phyloP scores from a whole-genome alignment of 1,284 basidiomycete genomes.

The Ceratobasidium sp. region DNA sequence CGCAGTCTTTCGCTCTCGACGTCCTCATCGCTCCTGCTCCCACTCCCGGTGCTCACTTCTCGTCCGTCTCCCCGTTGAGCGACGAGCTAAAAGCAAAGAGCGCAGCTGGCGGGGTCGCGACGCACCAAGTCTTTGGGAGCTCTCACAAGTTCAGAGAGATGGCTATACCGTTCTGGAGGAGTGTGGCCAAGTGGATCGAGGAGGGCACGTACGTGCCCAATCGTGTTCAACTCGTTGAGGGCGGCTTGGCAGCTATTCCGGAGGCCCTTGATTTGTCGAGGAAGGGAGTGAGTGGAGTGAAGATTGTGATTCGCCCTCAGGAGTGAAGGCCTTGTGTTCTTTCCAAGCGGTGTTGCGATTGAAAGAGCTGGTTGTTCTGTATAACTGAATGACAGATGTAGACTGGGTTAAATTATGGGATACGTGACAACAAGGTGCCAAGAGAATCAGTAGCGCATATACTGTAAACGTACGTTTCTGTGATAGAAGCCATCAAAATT shows the following conservation, averaged over 20 bases:
- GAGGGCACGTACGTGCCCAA: constrained; percentile 22
- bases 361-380: no score
- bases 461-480: no score
- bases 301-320: constrained; percentile 39
- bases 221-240: constrained; percentile 9
- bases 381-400: no score
- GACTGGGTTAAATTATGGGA: no score
- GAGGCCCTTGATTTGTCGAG: constrained; percentile 36
- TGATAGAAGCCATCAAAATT: no score
- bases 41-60: constrained; percentile 6
- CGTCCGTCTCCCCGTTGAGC: background rate
- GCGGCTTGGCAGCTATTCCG: constrained; percentile 12
- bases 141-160: constrained; percentile 6
- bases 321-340: background rate
- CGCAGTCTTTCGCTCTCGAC: constrained; percentile 52
- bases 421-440: no score
- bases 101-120: constrained; percentile 7
- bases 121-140: constrained; percentile 9
- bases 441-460: no score
- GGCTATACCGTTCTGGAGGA: constrained; percentile 27
- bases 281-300: constrained; percentile 43
- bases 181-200: constrained; percentile 26
- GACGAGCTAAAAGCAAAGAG: constrained; percentile 28
- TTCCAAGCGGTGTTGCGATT: no score
- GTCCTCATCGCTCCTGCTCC: constrained; percentile 44